Base-by-base conservation (phyloP, 1,284 basidiomycete species). In the Coniferiporia sulphurascens region DNA sequence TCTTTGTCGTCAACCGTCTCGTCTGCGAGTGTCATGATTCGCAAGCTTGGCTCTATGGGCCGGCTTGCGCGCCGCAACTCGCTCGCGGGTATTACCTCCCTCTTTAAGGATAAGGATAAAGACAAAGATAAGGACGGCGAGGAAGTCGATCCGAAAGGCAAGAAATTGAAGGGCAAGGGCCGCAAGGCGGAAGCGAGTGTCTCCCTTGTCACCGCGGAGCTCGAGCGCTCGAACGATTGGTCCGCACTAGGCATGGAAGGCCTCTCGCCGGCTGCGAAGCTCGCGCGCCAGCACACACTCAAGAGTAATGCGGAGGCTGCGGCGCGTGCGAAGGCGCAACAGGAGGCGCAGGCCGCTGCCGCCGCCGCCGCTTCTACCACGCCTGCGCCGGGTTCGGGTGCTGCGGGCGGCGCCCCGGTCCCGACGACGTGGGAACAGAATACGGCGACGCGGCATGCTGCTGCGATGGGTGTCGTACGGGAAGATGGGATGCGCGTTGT, bases 1-100 rank as follows among this genome's bases (percentile, higher is more conserved):
- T 97, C 94, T 36, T 85, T 99, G 54, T 92, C 90, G 35, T 96
- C 93, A n/a, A 98, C 96, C 48, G 95, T 98, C 66, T 93, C 90
- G 63, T 94, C 91, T 57, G 96, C 95, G 7, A 94, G 91, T 60
- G 91, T 98, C 72, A 97, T 99, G 86, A 96, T 99, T 68, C 86
- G 96, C 67, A 98, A 97, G 76, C 86, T 99, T 55, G 95, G 96
- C 34, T 89, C 88, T 56, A 87, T 98, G 72, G 93, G 94, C 50
- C 93, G 91, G 74, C 80, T 97, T n/a, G 93, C 93, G 5, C 78
- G 93, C 58, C 82, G 93, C 48, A 95, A 95, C 71, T 93, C 91
- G 54, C 77, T 97, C 54, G 91, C 91, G 61, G 92, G 93, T 46
- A 93, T 97, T 69, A 95, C 93, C n/a, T 91, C 89, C 53, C 79